phyloP scores from a whole-genome alignment of 805 yeast genomes.

The Saccharomycopsis microspora region DNA sequence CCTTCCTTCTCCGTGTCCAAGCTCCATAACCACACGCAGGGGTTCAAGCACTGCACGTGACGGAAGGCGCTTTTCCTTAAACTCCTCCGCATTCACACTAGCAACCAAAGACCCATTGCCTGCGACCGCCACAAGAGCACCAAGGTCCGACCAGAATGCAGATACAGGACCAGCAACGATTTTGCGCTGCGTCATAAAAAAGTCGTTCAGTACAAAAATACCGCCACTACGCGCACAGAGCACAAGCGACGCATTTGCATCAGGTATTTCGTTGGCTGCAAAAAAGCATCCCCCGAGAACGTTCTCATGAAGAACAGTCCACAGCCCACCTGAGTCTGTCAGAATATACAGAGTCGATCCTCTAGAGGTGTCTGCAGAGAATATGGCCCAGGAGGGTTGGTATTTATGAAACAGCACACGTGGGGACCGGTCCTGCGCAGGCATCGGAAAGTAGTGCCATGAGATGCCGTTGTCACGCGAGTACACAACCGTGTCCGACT shows the following conservation, averaged over 20 bases:
- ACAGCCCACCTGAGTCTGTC: slow-evolving; percentile 10
- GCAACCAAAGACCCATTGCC: neutral
- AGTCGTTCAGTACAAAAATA: slow-evolving; percentile 8
- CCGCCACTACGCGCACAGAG: slow-evolving; percentile 3
- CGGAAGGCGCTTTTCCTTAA: slow-evolving; percentile 2
- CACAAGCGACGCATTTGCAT: neutral
- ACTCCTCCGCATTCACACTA: slow-evolving; percentile 3
- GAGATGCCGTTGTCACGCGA: slow-evolving; percentile 59
- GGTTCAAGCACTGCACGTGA: neutral
- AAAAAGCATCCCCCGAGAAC: slow-evolving; percentile 4
- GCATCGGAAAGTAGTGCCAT: slow-evolving; percentile 27
- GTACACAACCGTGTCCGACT: slow-evolving; percentile 32
- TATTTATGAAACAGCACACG: neutral
- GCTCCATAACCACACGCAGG: neutral
- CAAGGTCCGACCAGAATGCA: slow-evolving; percentile 4
- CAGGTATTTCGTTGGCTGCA: neutral
- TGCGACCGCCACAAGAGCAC: neutral
- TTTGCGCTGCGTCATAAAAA: slow-evolving; percentile 5
- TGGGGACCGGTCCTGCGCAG: neutral
- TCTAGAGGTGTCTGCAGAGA: slow-evolving; percentile 4
- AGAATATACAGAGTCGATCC: slow-evolving; percentile 8
- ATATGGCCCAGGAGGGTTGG: slow-evolving; percentile 9
- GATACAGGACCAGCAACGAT: neutral
- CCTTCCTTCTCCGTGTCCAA: slow-evolving; percentile 21
- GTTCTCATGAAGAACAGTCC: slow-evolving; percentile 13